Percentiles rank a stretch among this genome's conserved stretches.
Conservation (phyloP, 2,329 filamentous ascomycete species). For the Aureobasidium uvarum region DNA sequence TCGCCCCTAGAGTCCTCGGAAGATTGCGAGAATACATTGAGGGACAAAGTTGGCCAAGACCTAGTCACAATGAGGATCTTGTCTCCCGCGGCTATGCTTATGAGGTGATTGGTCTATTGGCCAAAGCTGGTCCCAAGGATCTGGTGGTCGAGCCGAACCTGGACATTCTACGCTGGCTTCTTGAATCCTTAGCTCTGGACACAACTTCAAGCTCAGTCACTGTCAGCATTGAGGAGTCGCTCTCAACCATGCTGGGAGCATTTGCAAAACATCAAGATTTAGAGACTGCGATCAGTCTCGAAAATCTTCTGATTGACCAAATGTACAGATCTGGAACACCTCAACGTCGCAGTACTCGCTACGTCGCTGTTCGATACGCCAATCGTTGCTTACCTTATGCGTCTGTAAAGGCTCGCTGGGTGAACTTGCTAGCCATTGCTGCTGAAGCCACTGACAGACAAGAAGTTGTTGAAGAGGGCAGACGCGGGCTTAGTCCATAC, state of each 20-base stretch:
- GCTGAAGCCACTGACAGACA: slow-evolving; percentile 66
- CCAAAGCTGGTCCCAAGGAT: slow-evolving; percentile 61
- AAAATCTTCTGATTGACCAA: slow-evolving; percentile 64
- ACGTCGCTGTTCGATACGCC: slow-evolving; percentile 81
- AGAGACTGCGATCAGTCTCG: slow-evolving; percentile 46
- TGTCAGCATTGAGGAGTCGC: slow-evolving; percentile 83
- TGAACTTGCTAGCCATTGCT: slow-evolving; percentile 77
- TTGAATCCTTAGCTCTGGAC: slow-evolving; percentile 78
- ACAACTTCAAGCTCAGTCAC: slow-evolving; percentile 69
- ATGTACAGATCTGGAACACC: slow-evolving; percentile 38
- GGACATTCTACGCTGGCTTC: slow-evolving; percentile 71
- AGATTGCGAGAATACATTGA: slow-evolving; percentile 72
- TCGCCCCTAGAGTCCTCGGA: slow-evolving; percentile 67
- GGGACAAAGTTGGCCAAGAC: slow-evolving; percentile 77
- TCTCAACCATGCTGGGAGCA: slow-evolving; percentile 71
- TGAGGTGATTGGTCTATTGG: slow-evolving; percentile 82
- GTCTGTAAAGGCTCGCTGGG: slow-evolving; percentile 79
- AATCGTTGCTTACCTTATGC: slow-evolving; percentile 81
- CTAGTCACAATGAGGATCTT: slow-evolving; percentile 56
- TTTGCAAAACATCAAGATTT: slow-evolving; percentile 50
- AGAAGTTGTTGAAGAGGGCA: slow-evolving; percentile 86
- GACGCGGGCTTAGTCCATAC: slow-evolving; percentile 78
- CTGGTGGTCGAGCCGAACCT: slow-evolving; percentile 53
- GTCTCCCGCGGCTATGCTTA: slow-evolving; percentile 77
- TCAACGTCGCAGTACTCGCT: slow-evolving; percentile 65